phyloP scores from a whole-genome alignment of 352 stramenopile genomes.

The Pythium rishiriense region DNA sequence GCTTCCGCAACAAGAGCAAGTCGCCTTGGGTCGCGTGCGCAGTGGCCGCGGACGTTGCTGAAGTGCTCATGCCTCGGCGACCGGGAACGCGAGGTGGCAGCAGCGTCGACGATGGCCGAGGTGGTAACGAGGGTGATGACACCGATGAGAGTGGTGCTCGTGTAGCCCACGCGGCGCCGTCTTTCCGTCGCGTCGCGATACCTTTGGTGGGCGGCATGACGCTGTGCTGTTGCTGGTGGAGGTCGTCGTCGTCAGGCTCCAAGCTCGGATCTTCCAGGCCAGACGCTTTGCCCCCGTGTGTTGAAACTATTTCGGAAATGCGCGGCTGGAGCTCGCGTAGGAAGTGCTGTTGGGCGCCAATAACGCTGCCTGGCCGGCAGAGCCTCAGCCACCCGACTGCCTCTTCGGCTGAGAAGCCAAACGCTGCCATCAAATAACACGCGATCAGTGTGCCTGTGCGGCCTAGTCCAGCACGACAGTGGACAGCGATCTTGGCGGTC shows the following conservation, averaged over 20 bases:
- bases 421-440: slow-evolving; percentile 94
- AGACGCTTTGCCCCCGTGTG: background rate
- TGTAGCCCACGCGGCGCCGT: background rate
- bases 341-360: slow-evolving; percentile 94
- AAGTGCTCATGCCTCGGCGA: background rate
- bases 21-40: slow-evolving; percentile 13
- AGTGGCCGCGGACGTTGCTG: background rate
- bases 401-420: slow-evolving; percentile 89
- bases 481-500: slow-evolving; percentile 87
- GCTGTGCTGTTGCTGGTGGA: background rate
- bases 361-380: slow-evolving; percentile 90
- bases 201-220: slow-evolving; percentile 3
- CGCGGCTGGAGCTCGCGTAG: slow-evolving; percentile 66
- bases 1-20: slow-evolving; percentile 20
- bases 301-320: background rate
- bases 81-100: slow-evolving; percentile 13
- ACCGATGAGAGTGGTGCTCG: background rate
- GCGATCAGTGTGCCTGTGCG: slow-evolving; percentile 94
- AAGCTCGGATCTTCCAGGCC: background rate
- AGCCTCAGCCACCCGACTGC: slow-evolving; percentile 93
- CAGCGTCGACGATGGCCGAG: background rate
- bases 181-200: slow-evolving; percentile 13
- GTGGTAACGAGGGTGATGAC: slow-evolving; percentile 7
- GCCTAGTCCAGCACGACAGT: slow-evolving; percentile 96
- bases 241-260: background rate